Conservation (phyloP, 129 eudicot genomes). For the Pittosporum tobira region DNA sequence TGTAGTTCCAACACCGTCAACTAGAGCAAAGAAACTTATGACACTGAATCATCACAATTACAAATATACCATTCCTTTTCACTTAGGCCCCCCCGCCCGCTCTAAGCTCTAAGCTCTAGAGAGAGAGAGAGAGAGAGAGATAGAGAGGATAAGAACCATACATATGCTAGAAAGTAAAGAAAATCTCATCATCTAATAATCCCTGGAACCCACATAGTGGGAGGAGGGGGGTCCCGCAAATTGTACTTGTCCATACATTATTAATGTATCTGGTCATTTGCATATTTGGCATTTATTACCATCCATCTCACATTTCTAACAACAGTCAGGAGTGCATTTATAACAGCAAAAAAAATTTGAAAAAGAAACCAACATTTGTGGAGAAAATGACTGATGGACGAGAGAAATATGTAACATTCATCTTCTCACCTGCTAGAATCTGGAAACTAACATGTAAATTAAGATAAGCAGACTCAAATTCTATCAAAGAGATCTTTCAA, state of each 20-base stretch:
- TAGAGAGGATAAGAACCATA: slow-evolving; percentile 8
- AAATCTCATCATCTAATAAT: slow-evolving; percentile 12
- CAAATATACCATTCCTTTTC: background rate
- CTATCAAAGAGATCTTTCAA: slow-evolving; percentile 3
- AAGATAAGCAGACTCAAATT: slow-evolving; percentile 15
- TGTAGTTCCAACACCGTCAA: no score
- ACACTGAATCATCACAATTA: background rate
- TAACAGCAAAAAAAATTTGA: slow-evolving; percentile 13
- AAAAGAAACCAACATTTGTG: slow-evolving; percentile 11
- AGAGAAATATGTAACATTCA: slow-evolving; percentile 11
- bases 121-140: background rate
- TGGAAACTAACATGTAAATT: slow-evolving; percentile 9
- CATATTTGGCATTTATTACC: slow-evolving; percentile 40
- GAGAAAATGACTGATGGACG: slow-evolving; percentile 6
- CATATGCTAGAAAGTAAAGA: slow-evolving; percentile 8
- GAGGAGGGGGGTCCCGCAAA: slow-evolving; percentile 22
- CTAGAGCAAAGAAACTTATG: no score
- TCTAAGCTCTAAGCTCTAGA: no score
- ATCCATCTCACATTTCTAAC: slow-evolving; percentile 20
- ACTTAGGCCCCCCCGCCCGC: background rate
- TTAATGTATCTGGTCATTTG: slow-evolving; percentile 30
- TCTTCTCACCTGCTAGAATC: slow-evolving; percentile 23
- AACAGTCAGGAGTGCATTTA: slow-evolving; percentile 21
- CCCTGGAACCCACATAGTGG: slow-evolving; percentile 18
- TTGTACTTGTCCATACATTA: slow-evolving; percentile 56